A percentile compares a stretch with the other conserved stretches of the same genome.
These are phyloP conservation scores for Cyberlindnera euphorbiae DNA, from an alignment of 805 yeast genomes.

Conservation along the genomic window DNA sequence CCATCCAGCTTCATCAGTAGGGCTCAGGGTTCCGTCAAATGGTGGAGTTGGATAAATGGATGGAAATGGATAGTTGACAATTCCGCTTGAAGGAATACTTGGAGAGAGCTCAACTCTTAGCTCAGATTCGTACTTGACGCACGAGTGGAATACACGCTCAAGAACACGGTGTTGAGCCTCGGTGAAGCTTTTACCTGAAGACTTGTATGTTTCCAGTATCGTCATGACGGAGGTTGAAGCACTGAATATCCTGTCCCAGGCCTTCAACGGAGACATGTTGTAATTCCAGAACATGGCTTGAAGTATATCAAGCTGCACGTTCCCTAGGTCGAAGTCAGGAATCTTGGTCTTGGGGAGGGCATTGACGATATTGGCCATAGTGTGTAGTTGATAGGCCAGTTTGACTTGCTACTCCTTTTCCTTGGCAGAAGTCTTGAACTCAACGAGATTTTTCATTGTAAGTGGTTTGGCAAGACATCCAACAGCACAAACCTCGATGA, in stretches of 20 bases:
- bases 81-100: slow-evolving; percentile 23
- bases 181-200: slow-evolving; percentile 16
- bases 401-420: slow-evolving; percentile 11
- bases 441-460: slow-evolving; percentile 12
- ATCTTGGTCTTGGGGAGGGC: slow-evolving; percentile 11
- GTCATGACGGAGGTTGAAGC: slow-evolving; percentile 21
- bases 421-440: slow-evolving; percentile 8
- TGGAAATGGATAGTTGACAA: slow-evolving; percentile 23
- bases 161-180: slow-evolving; percentile 14
- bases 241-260: slow-evolving; percentile 20
- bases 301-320: slow-evolving; percentile 16
- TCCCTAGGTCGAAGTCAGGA: slow-evolving; percentile 12
- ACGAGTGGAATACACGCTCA: slow-evolving; percentile 22
- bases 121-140: slow-evolving; percentile 24
- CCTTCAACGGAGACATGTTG: slow-evolving; percentile 21
- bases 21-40: slow-evolving; percentile 13
- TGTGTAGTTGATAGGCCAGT: slow-evolving; percentile 10
- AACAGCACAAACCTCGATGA: slow-evolving; percentile 13
- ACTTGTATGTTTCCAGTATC: slow-evolving; percentile 18
- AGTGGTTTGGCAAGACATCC: slow-evolving; percentile 19
- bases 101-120: slow-evolving; percentile 25
- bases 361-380: slow-evolving; percentile 13
- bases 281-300: slow-evolving; percentile 22
- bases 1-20: slow-evolving; percentile 22
- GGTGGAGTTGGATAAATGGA: slow-evolving; percentile 23